phyloP scores from a whole-genome alignment of 2,329 filamentous ascomycete species.

The Thyridium curvatum region DNA sequence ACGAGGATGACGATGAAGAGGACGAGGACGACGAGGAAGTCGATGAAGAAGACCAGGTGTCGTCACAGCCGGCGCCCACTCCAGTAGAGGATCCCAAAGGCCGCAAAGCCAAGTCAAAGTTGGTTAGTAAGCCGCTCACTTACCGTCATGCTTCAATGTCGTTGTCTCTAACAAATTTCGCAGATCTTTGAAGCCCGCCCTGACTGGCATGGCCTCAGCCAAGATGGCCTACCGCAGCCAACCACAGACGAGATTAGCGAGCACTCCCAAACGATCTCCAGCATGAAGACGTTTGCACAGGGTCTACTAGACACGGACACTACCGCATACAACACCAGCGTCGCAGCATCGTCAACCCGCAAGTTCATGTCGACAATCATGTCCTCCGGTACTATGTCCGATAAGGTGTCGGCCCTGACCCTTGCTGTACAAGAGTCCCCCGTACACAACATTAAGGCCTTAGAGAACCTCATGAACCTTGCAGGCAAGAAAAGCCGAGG shows the following conservation, averaged over 20 bases:
- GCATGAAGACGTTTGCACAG: conserved; percentile 63
- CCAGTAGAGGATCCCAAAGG: conserved; percentile 17
- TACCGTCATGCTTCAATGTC: conserved; percentile 3
- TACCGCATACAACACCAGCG: conserved; percentile 64
- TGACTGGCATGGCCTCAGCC: conserved; percentile 47
- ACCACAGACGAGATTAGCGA: conserved; percentile 37
- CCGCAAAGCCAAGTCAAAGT: conserved; percentile 16
- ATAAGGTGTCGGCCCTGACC: conserved; percentile 93
- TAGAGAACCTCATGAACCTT: conserved; percentile 75
- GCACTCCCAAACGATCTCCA: conserved; percentile 36
- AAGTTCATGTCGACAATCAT: conserved; percentile 98
- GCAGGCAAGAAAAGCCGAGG: conserved; percentile 92
- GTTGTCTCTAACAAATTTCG: not conserved
- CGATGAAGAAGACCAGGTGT: not conserved
- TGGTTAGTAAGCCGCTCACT: conserved; percentile 34
- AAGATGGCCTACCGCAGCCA: conserved; percentile 36
- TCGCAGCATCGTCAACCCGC: conserved; percentile 78
- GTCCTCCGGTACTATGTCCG: conserved; percentile 89
- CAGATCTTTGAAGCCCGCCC: conserved; percentile 51
- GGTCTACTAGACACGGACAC: conserved; percentile 73
- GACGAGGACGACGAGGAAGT: conserved; percentile 6
- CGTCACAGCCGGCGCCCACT: not conserved
- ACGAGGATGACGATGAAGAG: conserved; percentile 22
- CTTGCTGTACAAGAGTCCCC: conserved; percentile 94
- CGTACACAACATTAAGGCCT: conserved; percentile 81